Evolutionary conservation across 108 stramenopile genomes (phyloP), one percentile per base, ranked within the genome.

Genomic region (Cyclotella atomus): DNA sequence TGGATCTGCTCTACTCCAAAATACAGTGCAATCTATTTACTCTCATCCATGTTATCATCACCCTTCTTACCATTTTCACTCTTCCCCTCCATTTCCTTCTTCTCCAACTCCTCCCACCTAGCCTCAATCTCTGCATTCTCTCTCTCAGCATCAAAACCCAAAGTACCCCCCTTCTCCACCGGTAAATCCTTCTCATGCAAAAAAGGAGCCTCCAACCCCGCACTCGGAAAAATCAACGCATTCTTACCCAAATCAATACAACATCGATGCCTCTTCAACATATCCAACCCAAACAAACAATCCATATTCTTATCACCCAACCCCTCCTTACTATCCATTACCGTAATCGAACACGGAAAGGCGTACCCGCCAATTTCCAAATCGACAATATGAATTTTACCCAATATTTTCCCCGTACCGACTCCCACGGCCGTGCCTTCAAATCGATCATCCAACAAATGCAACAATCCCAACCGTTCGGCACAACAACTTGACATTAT

Each of bases 201-300:
- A 75, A 95, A 95, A 19, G 88, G 83, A 25, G 89, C 87, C 53
- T 82, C 81, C 71, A 92, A 50, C 21, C 27, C 27, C 24, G 77
- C 64, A 15, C 69, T 17, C 10, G 79, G 78, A 67, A 94, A 93
- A 20, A 74, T 66, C 35, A 95, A 74, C 0, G 68, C 74, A 68
- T 89, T 87, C 50, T 71, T 67, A 25, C 65, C 71, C 62, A 99
- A 83, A 84, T 99, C 96, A 64, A 99, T 97, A 45, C 44, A 65
- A 78, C 96, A 96, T 16, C 88, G 88, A 84, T 97, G 96, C 17
- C 97, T 84, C 71, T 90, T 95, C 43, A 98, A 81, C 96, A 97
- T 97, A 84, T 99, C 98, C 56, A 99, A 83, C 28, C 98, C 98
- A 29, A 98, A 87, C 25, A 99, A 71, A 57, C 98, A 92, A 55